Evolutionary conservation across 2,329 filamentous ascomycete genomes (phyloP), one percentile per base, ranked within the genome.

Genomic region (Venturia carpophila): DNA sequence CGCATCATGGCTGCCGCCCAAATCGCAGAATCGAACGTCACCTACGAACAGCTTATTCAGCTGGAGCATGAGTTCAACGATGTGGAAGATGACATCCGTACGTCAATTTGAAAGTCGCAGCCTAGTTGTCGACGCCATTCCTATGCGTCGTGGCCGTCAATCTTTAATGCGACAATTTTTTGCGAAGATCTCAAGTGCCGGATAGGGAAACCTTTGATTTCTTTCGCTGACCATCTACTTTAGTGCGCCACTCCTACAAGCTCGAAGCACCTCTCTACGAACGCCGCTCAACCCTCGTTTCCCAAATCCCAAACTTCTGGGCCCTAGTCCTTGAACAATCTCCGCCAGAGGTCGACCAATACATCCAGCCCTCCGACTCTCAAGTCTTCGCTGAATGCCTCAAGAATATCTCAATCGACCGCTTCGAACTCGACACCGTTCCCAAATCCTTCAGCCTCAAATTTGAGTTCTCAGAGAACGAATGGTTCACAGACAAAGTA

Each of bases 291-390:
- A 82, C 84, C 70, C 77, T 91, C 68, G 80, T 94, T 69, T 77
- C 83, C 68, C 82, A 87, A 73, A 92, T 97, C 73, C 84, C 86
- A 70, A 86, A 90, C 79, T 99, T 97, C 85, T 97, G 94, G 94
- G 83, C 90, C n/a, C 84, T 95, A 66, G 92, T 97, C 66, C 83
- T 97, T 75, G 90, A 96, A 80, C 88, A 92, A 78, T 87, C 90
- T 2, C 92, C 92, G 1, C 82, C 84, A 60, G 91, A 96, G 68
- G 84, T 99, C 70, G 92, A 96, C 78, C 87, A 91, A 77, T 92
- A 88, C 81, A 89, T 97, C 74, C 87, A 91, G 74, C 89, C 91
- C 55, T 83, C 84, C 61, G 93, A 97, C 79, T 86, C 87, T 17
- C 83, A 83, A 10, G 79, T 94, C 67, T 84, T 97, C 66, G 83